These are phyloP conservation scores for Spathaspora hagerdaliae DNA, from an alignment of 805 yeast genomes.

Conservation along the genomic window DNA sequence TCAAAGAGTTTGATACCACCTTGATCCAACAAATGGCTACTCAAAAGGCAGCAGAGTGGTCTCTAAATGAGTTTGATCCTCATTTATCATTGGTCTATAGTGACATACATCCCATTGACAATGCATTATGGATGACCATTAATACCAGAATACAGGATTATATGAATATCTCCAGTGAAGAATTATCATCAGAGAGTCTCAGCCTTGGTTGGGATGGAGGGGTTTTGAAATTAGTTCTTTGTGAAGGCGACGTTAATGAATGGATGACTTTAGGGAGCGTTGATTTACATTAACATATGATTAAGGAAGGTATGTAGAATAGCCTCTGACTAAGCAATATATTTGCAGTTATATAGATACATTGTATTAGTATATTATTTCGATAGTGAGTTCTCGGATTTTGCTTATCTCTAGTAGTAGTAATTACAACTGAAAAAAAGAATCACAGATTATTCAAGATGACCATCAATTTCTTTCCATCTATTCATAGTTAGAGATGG, in stretches of 20 bases:
- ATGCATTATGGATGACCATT: slow-evolving; percentile 60
- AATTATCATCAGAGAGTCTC: slow-evolving; percentile 17
- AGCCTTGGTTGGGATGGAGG: slow-evolving; percentile 65
- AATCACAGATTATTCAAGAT: too few species aligned
- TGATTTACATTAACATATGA: slow-evolving; percentile 26
- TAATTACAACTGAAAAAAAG: too few species aligned
- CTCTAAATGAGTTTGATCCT: slow-evolving; percentile 55
- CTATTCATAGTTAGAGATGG: not conserved
- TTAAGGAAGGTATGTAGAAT: too few species aligned
- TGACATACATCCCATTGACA: slow-evolving; percentile 59
- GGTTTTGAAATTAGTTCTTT: slow-evolving; percentile 59
- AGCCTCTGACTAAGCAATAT: too few species aligned
- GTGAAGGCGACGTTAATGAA: slow-evolving; percentile 67
- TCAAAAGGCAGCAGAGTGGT: slow-evolving; percentile 51
- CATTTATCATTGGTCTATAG: slow-evolving; percentile 73
- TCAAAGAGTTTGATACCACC: slow-evolving; percentile 20
- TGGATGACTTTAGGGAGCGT: slow-evolving; percentile 65
- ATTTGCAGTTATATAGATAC: too few species aligned
- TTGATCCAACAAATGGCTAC: slow-evolving; percentile 38
- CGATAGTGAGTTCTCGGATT: too few species aligned
- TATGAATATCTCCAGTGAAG: slow-evolving; percentile 45
- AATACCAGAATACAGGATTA: slow-evolving; percentile 64
- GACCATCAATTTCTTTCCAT: too few species aligned
- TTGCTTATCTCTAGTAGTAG: too few species aligned
- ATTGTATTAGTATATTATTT: too few species aligned